Conservation (phyloP, 805 yeast genomes). For the Candida stauntonica region DNA sequence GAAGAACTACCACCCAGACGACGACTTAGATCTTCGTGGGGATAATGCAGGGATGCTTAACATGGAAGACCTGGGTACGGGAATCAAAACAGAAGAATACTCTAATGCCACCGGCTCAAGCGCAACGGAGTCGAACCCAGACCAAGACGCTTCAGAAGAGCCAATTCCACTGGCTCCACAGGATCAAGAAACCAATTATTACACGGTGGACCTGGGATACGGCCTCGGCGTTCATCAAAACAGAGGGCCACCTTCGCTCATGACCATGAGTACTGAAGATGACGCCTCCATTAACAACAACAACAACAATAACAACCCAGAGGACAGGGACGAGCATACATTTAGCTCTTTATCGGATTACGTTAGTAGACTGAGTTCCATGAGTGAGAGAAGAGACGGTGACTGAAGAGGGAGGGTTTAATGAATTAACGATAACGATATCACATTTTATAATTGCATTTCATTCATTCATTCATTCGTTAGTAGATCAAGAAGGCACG, state of each 20-base stretch:
- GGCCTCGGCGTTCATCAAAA: constrained; percentile 21
- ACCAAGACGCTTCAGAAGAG: background rate
- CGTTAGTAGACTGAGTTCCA: constrained; percentile 20
- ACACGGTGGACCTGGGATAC: constrained; percentile 24
- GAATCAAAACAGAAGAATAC: background rate
- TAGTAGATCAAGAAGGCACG: constrained; percentile 57
- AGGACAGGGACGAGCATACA: constrained; percentile 1
- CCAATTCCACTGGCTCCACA: too few species aligned
- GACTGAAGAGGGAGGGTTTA: background rate
- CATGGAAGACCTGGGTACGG: too few species aligned
- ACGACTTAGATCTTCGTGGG: background rate
- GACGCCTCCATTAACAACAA: too few species aligned
- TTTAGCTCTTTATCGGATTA: constrained; percentile 18
- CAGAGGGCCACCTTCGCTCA: constrained; percentile 26
- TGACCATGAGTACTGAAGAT: constrained; percentile 20
- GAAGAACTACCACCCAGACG: constrained; percentile 2
- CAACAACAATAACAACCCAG: background rate
- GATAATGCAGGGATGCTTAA: background rate
- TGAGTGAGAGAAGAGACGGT: constrained; percentile 2
- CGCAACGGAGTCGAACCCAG: background rate
- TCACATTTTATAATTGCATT: background rate
- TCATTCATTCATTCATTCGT: background rate
- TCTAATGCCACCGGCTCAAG: constrained; percentile 1
- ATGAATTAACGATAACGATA: background rate
- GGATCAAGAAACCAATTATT: too few species aligned